Evolutionary conservation across 495 filamentous ascomycete genomes (phyloP).

Genomic region (Lasiosphaeris hirsuta): DNA sequence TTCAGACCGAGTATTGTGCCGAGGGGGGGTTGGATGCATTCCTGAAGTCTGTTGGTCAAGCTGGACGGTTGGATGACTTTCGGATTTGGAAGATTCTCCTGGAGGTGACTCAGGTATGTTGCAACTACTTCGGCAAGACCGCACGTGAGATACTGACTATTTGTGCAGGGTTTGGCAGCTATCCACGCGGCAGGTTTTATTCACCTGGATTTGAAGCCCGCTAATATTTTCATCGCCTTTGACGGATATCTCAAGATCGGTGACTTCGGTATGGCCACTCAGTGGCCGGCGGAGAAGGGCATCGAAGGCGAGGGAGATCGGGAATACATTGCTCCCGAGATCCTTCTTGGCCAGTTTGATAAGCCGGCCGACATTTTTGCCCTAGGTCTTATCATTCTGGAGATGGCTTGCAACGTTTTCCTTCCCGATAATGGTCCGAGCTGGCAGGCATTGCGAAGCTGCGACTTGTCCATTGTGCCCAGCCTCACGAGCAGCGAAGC

Average conservation of each 20-base stretch:
- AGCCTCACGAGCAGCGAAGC: constrained; percentile 75
- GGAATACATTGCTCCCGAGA: constrained; percentile 91
- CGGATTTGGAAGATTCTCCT: constrained; percentile 96
- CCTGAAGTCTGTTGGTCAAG: constrained; percentile 69
- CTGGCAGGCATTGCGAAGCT: constrained; percentile 83
- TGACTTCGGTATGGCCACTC: constrained; percentile 90
- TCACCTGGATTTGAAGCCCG: constrained; percentile 93
- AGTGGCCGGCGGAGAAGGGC: constrained; percentile 67
- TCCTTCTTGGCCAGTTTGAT: constrained; percentile 76
- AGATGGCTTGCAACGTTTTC: constrained; percentile 86
- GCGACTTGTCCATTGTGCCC: constrained; percentile 82
- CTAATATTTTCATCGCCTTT: constrained; percentile 86
- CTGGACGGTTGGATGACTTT: constrained; percentile 90
- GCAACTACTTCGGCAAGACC: neutral
- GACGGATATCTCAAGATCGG: constrained; percentile 92
- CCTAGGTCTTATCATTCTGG: constrained; percentile 87
- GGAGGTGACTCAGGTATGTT: constrained; percentile 71
- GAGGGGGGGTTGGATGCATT: constrained; percentile 86
- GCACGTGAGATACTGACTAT: constrained; percentile 30
- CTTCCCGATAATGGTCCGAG: constrained; percentile 86
- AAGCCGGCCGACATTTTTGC: constrained; percentile 93
- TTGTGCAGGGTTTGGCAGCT: constrained; percentile 69
- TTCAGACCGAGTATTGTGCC: constrained; percentile 94
- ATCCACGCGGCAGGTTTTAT: constrained; percentile 87
- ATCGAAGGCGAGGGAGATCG: constrained; percentile 93